Conservation (phyloP, 345 rosid species). For the Populus alba region DNA sequence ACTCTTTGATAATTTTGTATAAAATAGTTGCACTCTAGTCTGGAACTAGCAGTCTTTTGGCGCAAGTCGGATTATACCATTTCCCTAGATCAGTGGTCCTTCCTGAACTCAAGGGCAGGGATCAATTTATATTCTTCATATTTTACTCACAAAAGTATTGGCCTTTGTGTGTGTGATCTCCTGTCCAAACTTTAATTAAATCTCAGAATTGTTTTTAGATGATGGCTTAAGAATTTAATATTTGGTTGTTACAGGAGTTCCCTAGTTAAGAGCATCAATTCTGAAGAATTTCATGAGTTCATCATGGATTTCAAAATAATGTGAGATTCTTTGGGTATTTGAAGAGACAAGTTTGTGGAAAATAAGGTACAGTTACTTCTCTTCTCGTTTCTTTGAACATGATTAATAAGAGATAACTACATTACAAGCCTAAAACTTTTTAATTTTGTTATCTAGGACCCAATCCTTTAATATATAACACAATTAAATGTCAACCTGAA, state of each 20-base stretch:
- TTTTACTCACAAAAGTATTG: not conserved
- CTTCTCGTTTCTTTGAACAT: not conserved
- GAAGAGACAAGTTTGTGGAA: slow-evolving; percentile 13
- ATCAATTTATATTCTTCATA: not conserved
- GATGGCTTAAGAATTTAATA: not conserved
- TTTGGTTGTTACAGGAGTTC: slow-evolving; percentile 15
- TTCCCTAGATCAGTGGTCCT: not conserved
- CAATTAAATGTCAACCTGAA: not conserved
- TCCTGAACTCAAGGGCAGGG: not conserved
- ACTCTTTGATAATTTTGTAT: not conserved
- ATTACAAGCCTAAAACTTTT: not conserved
- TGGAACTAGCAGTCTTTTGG: not conserved
- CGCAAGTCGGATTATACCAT: not conserved
- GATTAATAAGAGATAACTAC: not conserved
- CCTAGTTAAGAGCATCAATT: slow-evolving; percentile 8
- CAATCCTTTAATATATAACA: not conserved
- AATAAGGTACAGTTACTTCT: slow-evolving; percentile 23
- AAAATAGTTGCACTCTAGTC: not conserved
- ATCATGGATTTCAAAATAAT: slow-evolving; percentile 8
- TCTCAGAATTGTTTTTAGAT: not conserved
- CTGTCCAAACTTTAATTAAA: not conserved
- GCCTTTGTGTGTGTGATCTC: not conserved
- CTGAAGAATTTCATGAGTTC: slow-evolving; percentile 2
- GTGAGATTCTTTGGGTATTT: slow-evolving; percentile 18
- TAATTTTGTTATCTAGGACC: not conserved